phyloP scores from a whole-genome alignment of 169 alveolate species.

The Cardiosporidium cionae region DNA sequence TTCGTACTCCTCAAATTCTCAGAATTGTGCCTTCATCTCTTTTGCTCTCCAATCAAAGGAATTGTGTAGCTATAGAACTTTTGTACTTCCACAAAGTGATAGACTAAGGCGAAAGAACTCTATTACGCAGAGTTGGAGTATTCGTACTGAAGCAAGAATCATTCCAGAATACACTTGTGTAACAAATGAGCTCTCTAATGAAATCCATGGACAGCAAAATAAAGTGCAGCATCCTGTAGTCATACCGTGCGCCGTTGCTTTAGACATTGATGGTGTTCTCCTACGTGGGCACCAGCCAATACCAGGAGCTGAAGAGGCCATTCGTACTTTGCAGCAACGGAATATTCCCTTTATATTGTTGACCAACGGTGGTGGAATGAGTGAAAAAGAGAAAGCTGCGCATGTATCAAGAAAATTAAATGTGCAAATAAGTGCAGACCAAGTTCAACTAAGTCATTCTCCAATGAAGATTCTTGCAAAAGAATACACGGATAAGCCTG shows the following conservation, averaged over 20 bases:
- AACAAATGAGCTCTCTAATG: too few species aligned
- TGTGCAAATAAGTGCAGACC: neutral
- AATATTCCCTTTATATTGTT: neutral
- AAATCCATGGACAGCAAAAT: too few species aligned
- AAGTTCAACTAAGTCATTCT: constrained; percentile 1
- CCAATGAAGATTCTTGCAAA: neutral
- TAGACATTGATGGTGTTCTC: constrained; percentile 7
- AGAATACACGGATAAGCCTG: neutral
- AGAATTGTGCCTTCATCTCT: too few species aligned
- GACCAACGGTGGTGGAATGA: constrained; percentile 6
- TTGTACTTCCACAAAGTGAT: too few species aligned
- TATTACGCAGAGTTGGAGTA: too few species aligned
- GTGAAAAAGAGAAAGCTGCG: neutral
- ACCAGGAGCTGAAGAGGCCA: constrained; percentile 1
- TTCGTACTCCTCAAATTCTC: too few species aligned
- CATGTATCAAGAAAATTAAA: neutral
- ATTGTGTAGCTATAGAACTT: too few species aligned
- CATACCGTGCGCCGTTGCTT: neutral
- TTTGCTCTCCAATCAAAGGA: too few species aligned
- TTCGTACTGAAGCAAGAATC: too few species aligned
- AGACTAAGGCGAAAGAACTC: too few species aligned
- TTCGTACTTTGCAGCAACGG: neutral
- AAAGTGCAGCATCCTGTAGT: too few species aligned
- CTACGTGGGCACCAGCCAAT: neutral
- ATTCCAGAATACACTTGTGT: too few species aligned